Evolutionary conservation across 2,329 filamentous ascomycete species (phyloP).

Genomic region (Xylariaceae sp.): DNA sequence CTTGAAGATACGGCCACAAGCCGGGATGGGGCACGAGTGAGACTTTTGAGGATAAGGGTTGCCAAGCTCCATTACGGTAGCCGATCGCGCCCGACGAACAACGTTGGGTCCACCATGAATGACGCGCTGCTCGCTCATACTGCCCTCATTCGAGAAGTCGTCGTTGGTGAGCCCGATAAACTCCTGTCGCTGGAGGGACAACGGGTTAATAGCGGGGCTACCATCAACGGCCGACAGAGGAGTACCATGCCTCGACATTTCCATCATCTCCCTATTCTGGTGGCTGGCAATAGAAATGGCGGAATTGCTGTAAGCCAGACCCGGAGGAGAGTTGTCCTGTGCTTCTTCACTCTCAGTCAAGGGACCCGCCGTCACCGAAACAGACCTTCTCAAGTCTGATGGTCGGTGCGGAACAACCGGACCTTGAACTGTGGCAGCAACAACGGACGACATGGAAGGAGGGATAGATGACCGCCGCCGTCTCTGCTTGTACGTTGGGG

Average conservation of each 20-base stretch:
- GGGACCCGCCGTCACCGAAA: conserved; percentile 80
- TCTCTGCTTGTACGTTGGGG: conserved; percentile 97
- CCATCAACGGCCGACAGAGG: conserved; percentile 80
- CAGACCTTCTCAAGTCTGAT: conserved; percentile 84
- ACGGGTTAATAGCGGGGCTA: conserved; percentile 67
- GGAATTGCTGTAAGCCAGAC: conserved; percentile 66
- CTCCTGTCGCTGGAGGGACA: conserved; percentile 66
- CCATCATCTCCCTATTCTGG: conserved; percentile 73
- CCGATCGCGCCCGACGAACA: conserved; percentile 83
- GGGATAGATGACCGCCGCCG: conserved; percentile 90
- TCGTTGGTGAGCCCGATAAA: conserved; percentile 59
- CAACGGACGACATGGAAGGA: conserved; percentile 64
- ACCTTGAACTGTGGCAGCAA: conserved; percentile 56
- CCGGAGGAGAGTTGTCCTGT: conserved; percentile 72
- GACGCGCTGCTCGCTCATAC: conserved; percentile 59
- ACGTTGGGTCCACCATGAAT: conserved; percentile 69
- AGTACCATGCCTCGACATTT: conserved; percentile 86
- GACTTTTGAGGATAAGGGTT: conserved; percentile 91
- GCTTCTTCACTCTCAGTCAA: conserved; percentile 75
- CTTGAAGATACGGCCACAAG: conserved; percentile 96
- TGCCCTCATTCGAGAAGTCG: conserved; percentile 54
- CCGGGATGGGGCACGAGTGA: conserved; percentile 98
- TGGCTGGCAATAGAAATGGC: conserved; percentile 57
- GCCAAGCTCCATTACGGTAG: conserved; percentile 92
- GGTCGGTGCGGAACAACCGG: conserved; percentile 64